Evolutionary conservation across 129 eudicot genomes (phyloP), one percentile per base, ranked within the genome.

Genomic region (Helichrysum umbraculigerum): DNA sequence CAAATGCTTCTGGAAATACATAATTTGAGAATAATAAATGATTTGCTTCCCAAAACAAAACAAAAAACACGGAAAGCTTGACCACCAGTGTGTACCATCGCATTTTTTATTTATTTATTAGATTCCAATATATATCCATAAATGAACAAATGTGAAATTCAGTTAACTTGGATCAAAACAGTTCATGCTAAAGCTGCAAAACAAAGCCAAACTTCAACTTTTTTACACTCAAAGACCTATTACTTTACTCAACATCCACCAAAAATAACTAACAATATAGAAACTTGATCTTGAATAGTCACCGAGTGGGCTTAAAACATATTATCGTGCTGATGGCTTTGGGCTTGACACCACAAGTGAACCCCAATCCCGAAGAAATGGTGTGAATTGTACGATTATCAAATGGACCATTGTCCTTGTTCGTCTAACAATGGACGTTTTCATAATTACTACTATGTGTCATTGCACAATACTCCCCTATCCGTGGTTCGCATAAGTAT

Each of bases 1-100:
- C 35, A 76, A 19, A 32, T 64, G 79, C n/a, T 30, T 64, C 71
- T 62, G 15, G 3, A 41, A 33, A 19, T 29, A 66, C 35, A 17
- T 5, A 75, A 64, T 19, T 20, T 19, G 17, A 66, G 54, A 22
- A 25, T 9, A 16, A 73, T 8, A 12, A 6, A 57, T 6, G 14
- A 19, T 57, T n/a, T 57, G n/a, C 54, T 47, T 47, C 54, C 54
- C 11, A 3, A 44, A 44, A 44, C 11, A 14, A 2, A 44, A 44
- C 16, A 44, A 2, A 12, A 10, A 47, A 47, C 54, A 47, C 54
- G 12, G 17, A 47, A 61, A 25, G 16, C 34, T 21, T 60, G 66
- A 60, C 64, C 22, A 58, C 12, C 15, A 3, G 7, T 61, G 30
- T 25, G 35, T 11, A 11, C 34, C 35, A 11, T 61, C 3, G 35